A percentile compares a stretch with the other conserved stretches of the same genome.
Conservation (phyloP, 352 stramenopile species). For the Aphanomyces stellatus region DNA sequence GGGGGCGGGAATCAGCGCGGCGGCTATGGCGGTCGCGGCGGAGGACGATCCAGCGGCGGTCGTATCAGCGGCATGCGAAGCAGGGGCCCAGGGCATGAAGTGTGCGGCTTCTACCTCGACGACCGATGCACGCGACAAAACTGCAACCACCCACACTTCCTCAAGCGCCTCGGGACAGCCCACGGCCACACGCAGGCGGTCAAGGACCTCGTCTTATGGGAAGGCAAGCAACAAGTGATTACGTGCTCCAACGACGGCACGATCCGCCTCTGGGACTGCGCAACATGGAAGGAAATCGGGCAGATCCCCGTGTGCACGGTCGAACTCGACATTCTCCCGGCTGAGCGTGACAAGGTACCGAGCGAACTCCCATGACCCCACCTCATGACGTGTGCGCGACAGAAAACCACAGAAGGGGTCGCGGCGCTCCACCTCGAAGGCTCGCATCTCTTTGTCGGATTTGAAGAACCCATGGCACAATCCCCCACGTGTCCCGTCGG, state of each 20-base stretch:
- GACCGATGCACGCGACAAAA: slow-evolving; percentile 37
- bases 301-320: slow-evolving; percentile 31
- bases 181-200: slow-evolving; percentile 57
- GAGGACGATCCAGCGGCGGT: slow-evolving; percentile 27
- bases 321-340: slow-evolving; percentile 11
- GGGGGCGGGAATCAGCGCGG: slow-evolving; percentile 40
- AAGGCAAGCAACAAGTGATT: slow-evolving; percentile 61
- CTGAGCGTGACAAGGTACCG: slow-evolving; percentile 12
- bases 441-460: slow-evolving; percentile 73
- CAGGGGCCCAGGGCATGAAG: slow-evolving; percentile 42
- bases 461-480: slow-evolving; percentile 52
- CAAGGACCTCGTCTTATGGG: slow-evolving; percentile 76
- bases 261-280: slow-evolving; percentile 80
- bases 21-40: slow-evolving; percentile 22
- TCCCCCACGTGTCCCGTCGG: slow-evolving; percentile 51
- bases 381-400: neutral
- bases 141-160: slow-evolving; percentile 72
- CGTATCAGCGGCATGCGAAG: slow-evolving; percentile 23
- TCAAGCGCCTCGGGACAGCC: slow-evolving; percentile 76
- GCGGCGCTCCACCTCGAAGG: slow-evolving; percentile 58
- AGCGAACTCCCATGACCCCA: neutral
- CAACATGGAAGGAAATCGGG: slow-evolving; percentile 69
- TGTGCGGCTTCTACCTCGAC: slow-evolving; percentile 56
- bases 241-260: slow-evolving; percentile 56
- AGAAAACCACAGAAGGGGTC: slow-evolving; percentile 44